Base-by-base conservation (phyloP, 768 basidiomycete species). In the Russula virescens region DNA sequence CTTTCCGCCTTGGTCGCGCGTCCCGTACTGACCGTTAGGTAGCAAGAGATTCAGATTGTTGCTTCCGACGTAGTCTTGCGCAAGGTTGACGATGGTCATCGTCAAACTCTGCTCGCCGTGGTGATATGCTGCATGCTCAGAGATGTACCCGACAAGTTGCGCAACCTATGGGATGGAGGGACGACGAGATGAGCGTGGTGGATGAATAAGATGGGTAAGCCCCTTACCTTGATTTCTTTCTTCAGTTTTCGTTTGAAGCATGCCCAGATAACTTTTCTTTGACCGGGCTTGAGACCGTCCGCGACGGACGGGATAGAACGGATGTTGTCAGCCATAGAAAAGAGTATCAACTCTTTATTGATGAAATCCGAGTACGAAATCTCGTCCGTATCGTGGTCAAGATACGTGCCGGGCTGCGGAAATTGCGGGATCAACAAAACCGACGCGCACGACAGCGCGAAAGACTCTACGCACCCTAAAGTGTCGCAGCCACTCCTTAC, bases 261-360 rank as follows among this genome's bases (percentile, higher is more conserved):
- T 68, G 81, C 93, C 86, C 94, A 98, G 35, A 98, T 83, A 48
- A 99, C 92, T 73, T 99, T 99, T 43, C 97, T 81, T 71, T 99
- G 97, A 73, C 94, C 95, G 45, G 97, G 96, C 75, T 99, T 99
- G 61, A 99, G 78, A 49, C 97, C 97, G 72, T 98, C 97, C 14
- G 86, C 85, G 18, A 92, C 82, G 0, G 89, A 97, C 2, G 97
- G 97, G 67, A 99, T 98, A 5, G 97, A 99, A 60, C 97, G 94
- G 66, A 97, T 83, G 70, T 98, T 98, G 71, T 99, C 97, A 5
- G 97, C 97, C 93, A 98, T 98, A 1, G 97, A 99, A 81, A 98
- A 99, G 28, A 98, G 80, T 63, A 99, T 98, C 50, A 99, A 77
- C 71, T 99, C 97, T 75, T 86, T 92, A 79, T 99, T 98, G 77